Evolutionary conservation across 2,329 filamentous ascomycete species (phyloP), one percentile per base, ranked within the genome.

Genomic region (Stemphylium beticola): DNA sequence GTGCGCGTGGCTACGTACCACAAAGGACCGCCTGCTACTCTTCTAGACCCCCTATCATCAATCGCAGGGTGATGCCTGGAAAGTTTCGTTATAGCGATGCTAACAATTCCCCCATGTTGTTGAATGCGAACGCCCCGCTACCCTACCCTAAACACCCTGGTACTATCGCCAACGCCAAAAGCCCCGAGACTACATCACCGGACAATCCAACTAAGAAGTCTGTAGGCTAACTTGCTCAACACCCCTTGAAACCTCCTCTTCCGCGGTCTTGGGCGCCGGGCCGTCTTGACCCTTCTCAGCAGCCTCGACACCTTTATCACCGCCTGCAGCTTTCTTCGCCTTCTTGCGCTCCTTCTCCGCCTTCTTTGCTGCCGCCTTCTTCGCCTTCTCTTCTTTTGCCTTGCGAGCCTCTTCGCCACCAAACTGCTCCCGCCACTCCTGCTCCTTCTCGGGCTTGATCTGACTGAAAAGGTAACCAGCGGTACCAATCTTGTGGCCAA

Each of bases 401-500:
- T 91, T 86, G 64, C 88, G 81, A 32, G 83, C 82, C 68, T 87
- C 85, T 17, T 83, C 85, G 6, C 87, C 87, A 45, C 87, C 87
- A 65, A 87, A 96, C 64, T 85, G 83, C 59, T 89, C 85, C 54
- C 89, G 87, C 92, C 92, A 96, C 73, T 93, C 89, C 46, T 89
- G 85, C 41, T 90, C 87, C 79, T 93, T 93, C 75, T 90, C 87
- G 9, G 88, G 82, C 61, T 92, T 90, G 69, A 96, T 96, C 49
- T 84, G 85, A n/a, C 85, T 85, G 78, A 96, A 96, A 29, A 96
- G 82, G 80, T 92, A 88, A 61, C 86, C 84, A 0, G 92, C 86
- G 71, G 89, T 88, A 64, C 91, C 91, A 60, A 97, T 89, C 72
- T 87, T 88, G 78, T 96, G 92, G 53, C 89, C 90, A 1, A 88